Base-by-base conservation (phyloP, 2,329 filamentous ascomycete genomes). In the Xylariaceae sp. region DNA sequence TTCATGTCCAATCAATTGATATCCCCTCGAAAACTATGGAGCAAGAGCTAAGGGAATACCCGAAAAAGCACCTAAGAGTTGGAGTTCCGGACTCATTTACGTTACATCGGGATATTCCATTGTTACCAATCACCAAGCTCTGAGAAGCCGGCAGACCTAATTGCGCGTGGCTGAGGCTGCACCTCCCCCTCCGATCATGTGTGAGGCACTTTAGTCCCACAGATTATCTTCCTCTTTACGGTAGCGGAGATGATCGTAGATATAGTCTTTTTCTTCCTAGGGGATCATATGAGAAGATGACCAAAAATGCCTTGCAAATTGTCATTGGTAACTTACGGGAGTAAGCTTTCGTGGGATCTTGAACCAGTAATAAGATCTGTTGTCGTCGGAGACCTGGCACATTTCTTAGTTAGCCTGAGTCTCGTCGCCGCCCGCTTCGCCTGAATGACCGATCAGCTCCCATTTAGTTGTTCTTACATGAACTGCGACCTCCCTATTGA, bases 211-310 rank as follows among this genome's bases (percentile, higher is more conserved):
- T 48, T 44, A 43, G 20, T 23, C 44, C 40, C 40, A 50, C 41
- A 49, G 7, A 4, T 41, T 16, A 32, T 51, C 48, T 9, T 44
- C 48, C 7, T 50, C 47, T 43, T 50, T 40, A 6, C 44, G 32
- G 40, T 51, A 56, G 19, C 53, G 48, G 20, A 56, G 48, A 16
- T 41, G 7, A 2, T 47, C 29, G 14, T 50, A 50, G 37, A 56
- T 56, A 42, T 56, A 37, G 7, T 51, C 48, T 18, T 26, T 56
- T 29, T 56, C 53, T 18, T 51, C 53, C 53, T 56, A 41, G 7
- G 40, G 37, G 19, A 3, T 10, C 10, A 26, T 2, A 29, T 54
- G 12, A 48, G 53, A 43, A 44, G 7, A 47, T 26, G 23, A 16
- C 20, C 20, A 20, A 44, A 10, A 40, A 44, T 7, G 37, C n/a